Percentiles rank a stretch among this genome's conserved stretches.
phyloP scores from a whole-genome alignment of 1,284 basidiomycete species.

The Cryptococcus amylolentus region DNA sequence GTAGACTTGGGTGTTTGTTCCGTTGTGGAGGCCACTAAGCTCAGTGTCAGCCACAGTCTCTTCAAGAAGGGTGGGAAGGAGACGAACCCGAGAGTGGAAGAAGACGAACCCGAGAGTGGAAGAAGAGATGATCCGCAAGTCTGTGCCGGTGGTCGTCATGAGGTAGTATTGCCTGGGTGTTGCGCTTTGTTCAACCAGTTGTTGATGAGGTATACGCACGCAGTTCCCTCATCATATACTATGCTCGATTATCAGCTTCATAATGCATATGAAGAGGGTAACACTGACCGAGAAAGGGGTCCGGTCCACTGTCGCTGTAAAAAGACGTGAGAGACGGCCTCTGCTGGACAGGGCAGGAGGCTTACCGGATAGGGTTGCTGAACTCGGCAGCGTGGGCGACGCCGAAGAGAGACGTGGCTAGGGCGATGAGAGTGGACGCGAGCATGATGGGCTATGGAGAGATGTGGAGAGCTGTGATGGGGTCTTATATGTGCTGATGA shows the following conservation, averaged over 20 bases:
- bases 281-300: conserved; percentile 15
- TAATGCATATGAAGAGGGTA: not conserved
- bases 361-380: conserved; percentile 14
- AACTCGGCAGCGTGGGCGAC: conserved; percentile 6
- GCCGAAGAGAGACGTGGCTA: not conserved
- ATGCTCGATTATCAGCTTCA: not conserved
- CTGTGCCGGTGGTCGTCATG: conserved; percentile 12
- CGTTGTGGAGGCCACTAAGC: conserved; percentile 11
- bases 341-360: not conserved
- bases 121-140: conserved; percentile 11
- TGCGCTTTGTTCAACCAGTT: not conserved
- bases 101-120: conserved; percentile 15
- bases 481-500: no score
- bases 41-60: no score
- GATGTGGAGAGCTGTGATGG: no score
- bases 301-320: conserved; percentile 8
- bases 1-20: conserved; percentile 5
- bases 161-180: conserved; percentile 8
- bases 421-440: not conserved
- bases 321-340: not conserved
- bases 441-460: no score
- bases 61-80: not conserved
- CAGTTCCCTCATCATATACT: conserved; percentile 13
- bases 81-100: no score
- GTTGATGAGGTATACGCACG: not conserved